Percentiles rank a stretch among this genome's conserved stretches.
phyloP scores from a whole-genome alignment of 2,329 filamentous ascomycete genomes.

The Tolypocladium nubicola region DNA sequence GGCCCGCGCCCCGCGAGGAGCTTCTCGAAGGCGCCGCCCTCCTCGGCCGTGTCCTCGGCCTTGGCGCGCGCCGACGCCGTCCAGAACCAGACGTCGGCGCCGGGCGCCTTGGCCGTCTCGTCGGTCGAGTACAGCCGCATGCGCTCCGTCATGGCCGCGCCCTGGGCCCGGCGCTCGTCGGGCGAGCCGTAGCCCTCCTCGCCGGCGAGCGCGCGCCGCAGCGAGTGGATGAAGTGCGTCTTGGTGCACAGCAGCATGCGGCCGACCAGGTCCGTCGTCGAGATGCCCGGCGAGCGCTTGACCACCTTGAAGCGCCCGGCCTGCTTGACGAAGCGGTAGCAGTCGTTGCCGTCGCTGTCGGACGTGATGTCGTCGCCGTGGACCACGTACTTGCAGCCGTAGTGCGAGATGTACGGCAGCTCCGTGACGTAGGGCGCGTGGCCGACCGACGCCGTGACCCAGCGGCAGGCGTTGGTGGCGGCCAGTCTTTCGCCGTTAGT shows the following conservation, averaged over 20 bases:
- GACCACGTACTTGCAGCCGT: slow-evolving; percentile 90
- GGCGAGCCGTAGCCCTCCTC: slow-evolving; percentile 60
- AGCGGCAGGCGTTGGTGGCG: slow-evolving; percentile 89
- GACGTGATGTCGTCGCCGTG: slow-evolving; percentile 97
- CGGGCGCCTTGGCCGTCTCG: slow-evolving; percentile 65
- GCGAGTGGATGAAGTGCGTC: slow-evolving; percentile 80
- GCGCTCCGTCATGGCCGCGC: slow-evolving; percentile 60
- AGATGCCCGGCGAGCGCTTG: slow-evolving; percentile 91
- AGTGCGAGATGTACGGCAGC: slow-evolving; percentile 88
- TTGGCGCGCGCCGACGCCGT: slow-evolving; percentile 39
- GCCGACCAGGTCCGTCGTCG: slow-evolving; percentile 94
- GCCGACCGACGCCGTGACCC: slow-evolving; percentile 76
- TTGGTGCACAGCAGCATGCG: slow-evolving; percentile 96
- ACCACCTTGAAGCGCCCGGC: slow-evolving; percentile 93
- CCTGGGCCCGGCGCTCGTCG: slow-evolving; percentile 54
- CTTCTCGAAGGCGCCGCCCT: slow-evolving; percentile 53
- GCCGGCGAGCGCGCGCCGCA: slow-evolving; percentile 58
- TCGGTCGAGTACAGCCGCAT: slow-evolving; percentile 84
- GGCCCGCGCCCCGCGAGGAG: slow-evolving; percentile 60
- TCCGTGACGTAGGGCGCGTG: slow-evolving; percentile 91
- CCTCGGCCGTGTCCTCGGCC: slow-evolving; percentile 34
- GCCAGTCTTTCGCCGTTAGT: slow-evolving; percentile 48
- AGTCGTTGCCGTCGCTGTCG: slow-evolving; percentile 86
- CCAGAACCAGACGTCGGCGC: slow-evolving; percentile 83
- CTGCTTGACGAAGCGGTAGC: slow-evolving; percentile 94